These are phyloP conservation scores for Pyrus bretschneideri DNA, from an alignment of 306 rosid genomes.

Conservation along the genomic window DNA sequence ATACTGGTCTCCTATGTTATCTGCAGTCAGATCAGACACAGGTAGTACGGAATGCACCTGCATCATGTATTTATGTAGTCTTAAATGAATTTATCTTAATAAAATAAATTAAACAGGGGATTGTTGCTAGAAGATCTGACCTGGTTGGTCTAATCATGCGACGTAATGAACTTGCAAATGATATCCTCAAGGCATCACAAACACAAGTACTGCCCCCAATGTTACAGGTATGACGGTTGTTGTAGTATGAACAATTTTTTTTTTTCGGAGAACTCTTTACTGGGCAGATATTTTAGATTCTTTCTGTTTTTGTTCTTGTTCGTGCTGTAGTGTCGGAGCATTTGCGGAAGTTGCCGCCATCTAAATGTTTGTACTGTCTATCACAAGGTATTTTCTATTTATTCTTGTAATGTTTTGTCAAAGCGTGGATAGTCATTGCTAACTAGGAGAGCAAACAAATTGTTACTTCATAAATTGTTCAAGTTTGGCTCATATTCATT, in stretches of 20 bases:
- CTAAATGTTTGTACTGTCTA: conserved; percentile 73
- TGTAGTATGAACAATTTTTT: conserved; percentile 1
- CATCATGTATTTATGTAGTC: conserved; percentile 9
- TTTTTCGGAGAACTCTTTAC: conserved; percentile 6
- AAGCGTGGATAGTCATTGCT: background rate
- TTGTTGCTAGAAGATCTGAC: conserved; percentile 73
- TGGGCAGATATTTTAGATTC: conserved; percentile 9
- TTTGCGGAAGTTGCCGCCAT: conserved; percentile 91
- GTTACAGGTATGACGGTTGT: conserved; percentile 45
- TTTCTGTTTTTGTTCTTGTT: conserved; percentile 15
- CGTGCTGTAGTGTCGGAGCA: conserved; percentile 51
- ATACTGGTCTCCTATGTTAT: conserved; percentile 83
- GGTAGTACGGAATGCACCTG: conserved; percentile 28
- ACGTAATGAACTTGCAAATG: conserved; percentile 85
- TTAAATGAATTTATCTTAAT: conserved; percentile 8
- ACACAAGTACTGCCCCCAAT: conserved; percentile 75
- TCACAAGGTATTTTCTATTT: conserved; percentile 64
- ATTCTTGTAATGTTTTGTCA: background rate
- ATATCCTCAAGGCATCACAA: conserved; percentile 65
- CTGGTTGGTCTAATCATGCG: conserved; percentile 80
- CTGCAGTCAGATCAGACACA: conserved; percentile 79
- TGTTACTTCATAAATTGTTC: background rate
- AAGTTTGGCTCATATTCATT: background rate
- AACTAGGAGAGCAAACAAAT: background rate
- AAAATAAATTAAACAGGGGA: conserved; percentile 42